These are phyloP conservation scores for Colletotrichum spinosum DNA, from an alignment of 2,329 filamentous ascomycete species.

Conservation along the genomic window DNA sequence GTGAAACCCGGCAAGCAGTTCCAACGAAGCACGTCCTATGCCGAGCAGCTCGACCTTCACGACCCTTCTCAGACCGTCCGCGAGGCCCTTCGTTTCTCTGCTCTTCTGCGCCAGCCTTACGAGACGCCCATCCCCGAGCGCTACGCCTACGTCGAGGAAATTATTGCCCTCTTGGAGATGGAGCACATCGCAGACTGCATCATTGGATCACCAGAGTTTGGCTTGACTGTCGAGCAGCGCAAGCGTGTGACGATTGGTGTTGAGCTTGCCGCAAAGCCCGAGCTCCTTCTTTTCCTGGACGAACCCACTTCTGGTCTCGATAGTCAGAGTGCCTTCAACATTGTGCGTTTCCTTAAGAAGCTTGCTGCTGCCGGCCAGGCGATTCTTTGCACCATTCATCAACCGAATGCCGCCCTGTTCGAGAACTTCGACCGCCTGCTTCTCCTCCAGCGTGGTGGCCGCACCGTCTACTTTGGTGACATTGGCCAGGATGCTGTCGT, in stretches of 20 bases:
- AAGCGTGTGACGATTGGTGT: constrained; percentile 92
- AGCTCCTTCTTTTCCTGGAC: constrained; percentile 81
- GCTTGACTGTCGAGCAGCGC: constrained; percentile 73
- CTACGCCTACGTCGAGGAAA: constrained; percentile 70
- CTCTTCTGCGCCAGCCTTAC: constrained; percentile 68
- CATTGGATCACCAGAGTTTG: constrained; percentile 73
- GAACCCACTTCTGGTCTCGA: constrained; percentile 83
- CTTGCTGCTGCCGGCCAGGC: constrained; percentile 84
- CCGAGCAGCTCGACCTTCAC: constrained; percentile 72
- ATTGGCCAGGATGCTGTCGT: constrained; percentile 80
- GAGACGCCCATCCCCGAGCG: constrained; percentile 66
- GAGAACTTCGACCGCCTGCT: constrained; percentile 89
- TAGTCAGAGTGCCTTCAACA: constrained; percentile 79
- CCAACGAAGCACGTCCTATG: constrained; percentile 71
- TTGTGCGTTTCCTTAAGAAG: constrained; percentile 82
- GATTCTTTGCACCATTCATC: constrained; percentile 91
- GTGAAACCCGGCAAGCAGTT: constrained; percentile 68
- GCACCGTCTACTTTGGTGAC: constrained; percentile 88
- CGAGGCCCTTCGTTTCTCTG: constrained; percentile 73
- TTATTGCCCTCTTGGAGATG: constrained; percentile 70
- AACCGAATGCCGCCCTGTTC: constrained; percentile 87
- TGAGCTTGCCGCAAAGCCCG: constrained; percentile 85
- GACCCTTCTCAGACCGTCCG: constrained; percentile 72
- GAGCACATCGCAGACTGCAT: constrained; percentile 69
- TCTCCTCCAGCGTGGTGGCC: constrained; percentile 81